phyloP scores from a whole-genome alignment of 495 filamentous ascomycete species.

The Parathielavia hyrcaniae region DNA sequence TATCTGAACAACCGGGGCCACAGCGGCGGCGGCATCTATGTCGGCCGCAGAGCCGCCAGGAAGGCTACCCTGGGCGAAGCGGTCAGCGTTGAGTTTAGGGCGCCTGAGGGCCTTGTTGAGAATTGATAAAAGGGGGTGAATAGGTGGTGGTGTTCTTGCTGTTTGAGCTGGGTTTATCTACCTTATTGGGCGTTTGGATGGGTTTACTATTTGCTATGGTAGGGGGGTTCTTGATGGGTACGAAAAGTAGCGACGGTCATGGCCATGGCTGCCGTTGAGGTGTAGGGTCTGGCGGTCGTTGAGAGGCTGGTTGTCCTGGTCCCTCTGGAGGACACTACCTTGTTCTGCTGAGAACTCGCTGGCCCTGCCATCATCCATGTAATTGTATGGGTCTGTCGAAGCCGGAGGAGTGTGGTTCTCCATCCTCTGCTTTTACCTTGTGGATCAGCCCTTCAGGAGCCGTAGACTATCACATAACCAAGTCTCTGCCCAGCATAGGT shows the following conservation, averaged over 20 bases:
- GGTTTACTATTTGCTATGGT: background rate
- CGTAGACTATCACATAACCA: too few relatives aligned
- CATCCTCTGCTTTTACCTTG: too few relatives aligned
- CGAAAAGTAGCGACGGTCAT: background rate
- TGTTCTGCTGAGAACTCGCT: too few relatives aligned
- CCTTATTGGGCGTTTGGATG: background rate
- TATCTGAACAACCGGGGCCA: conserved; percentile 40
- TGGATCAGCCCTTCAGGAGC: too few relatives aligned
- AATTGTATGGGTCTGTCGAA: too few relatives aligned
- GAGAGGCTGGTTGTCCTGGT: too few relatives aligned
- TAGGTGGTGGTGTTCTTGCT: background rate
- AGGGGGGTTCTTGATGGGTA: background rate
- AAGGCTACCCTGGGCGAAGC: conserved; percentile 22
- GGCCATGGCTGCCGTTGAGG: too few relatives aligned
- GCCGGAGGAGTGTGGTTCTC: too few relatives aligned
- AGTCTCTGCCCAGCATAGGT: too few relatives aligned
- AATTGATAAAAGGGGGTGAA: conserved; percentile 2
- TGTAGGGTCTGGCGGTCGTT: too few relatives aligned
- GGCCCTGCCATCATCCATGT: too few relatives aligned
- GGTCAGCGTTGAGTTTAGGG: conserved; percentile 17
- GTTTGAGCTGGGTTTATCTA: background rate
- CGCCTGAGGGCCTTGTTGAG: conserved; percentile 28
- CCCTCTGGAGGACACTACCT: too few relatives aligned
- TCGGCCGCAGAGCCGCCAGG: conserved; percentile 12
- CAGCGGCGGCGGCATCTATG: conserved; percentile 17